Base-by-base conservation (phyloP, 371 early-diverging fungal species). In the Umbelopsis sp. region DNA sequence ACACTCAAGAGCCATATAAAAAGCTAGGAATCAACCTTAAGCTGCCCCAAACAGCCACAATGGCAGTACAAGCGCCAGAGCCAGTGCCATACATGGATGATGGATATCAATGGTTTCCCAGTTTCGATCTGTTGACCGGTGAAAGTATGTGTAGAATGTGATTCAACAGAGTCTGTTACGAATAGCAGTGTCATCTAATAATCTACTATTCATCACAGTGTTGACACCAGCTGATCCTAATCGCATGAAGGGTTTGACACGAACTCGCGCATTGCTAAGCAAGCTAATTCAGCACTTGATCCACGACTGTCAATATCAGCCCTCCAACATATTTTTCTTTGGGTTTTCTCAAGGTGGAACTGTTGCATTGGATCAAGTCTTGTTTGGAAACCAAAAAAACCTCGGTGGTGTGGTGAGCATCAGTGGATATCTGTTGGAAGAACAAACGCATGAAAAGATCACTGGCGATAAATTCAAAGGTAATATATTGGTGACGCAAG, bases 291-390 rank as follows among this genome's bases (percentile, higher is more conserved):
- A 74, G 5, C 86, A 88, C 65, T 66, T 84, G 12, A 70, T 80
- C n/a, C 52, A 74, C 6, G 66, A 84, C 25, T 85, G 82, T 67
- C 75, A 76, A 14, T 88, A 81, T 64, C 71, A 74, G 12, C 70
- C 82, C 3, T 73, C 79, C 29, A 74, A 80, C 16, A 86, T 91
- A 50, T 83, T 86, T 45, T 65, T 93, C 5, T 86, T 93, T 73
- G 93, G 93, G 0, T 93, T 93, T 73, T 87, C 90, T 1, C 91
- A 93, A 65, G 93, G 93, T 50, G 93, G 85, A 0, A 79, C 84
- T 1, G 82, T 87, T 14, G 91, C 91, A 20, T 67, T 93, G 65
- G 91, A 92, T 71, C 22, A 85, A 12, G 88, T 80, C 0, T 74
- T 87, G 7, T 82, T 88, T 70, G 87, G 87, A 24, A 75, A 72